Evolutionary conservation across 495 filamentous ascomycete species (phyloP), one percentile per base, ranked within the genome.

Genomic region (Neurospora sp.): DNA sequence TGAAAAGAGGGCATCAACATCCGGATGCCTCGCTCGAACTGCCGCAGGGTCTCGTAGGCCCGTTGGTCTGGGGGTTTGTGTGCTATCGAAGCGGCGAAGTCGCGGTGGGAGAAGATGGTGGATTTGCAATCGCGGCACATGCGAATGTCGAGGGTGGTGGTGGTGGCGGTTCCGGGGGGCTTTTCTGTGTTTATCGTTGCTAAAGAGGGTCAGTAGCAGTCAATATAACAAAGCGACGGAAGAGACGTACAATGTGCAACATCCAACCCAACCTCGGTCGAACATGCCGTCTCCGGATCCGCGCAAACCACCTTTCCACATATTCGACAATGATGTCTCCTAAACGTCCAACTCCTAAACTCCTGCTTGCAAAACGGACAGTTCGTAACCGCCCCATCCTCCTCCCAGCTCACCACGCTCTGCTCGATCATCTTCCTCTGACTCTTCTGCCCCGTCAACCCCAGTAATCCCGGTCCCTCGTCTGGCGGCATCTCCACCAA

Each of bases 301-400:
- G 92, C 93, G 76, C 96, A 99, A 1, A 99, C 93, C 0, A 99
- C 93, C 71, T 89, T 87, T 40, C 96, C 96, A 76, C 96, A 99
- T 79, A 97, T 88, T 71, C 96, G 89, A 80, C 96, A 99, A 79
- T 99, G 96, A 79, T 98, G 96, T 72, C 96, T 87, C 78, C 96
- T 88, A 75, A 97, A 94, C 2, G 92, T 89, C 84, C 97, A 97
- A 37, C 87, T 89, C 1, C 93, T 89, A 81, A 99, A 99, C 70
- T 97, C 93, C 76, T 98, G 96, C 76, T 94, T 91, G 76, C 96
- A 99, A 76, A 97, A 96, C 3, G 96, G 96, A 74, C 96, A 99
- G 68, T 88, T 89, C 5, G 85, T 70, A 27, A 99, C 94, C 61
- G 83, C 88, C 0, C 91, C 86, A 82, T 98, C 96, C 68, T 98